Base-by-base conservation (phyloP, 2,329 filamentous ascomycete species). In the Exserohilum turcica region DNA sequence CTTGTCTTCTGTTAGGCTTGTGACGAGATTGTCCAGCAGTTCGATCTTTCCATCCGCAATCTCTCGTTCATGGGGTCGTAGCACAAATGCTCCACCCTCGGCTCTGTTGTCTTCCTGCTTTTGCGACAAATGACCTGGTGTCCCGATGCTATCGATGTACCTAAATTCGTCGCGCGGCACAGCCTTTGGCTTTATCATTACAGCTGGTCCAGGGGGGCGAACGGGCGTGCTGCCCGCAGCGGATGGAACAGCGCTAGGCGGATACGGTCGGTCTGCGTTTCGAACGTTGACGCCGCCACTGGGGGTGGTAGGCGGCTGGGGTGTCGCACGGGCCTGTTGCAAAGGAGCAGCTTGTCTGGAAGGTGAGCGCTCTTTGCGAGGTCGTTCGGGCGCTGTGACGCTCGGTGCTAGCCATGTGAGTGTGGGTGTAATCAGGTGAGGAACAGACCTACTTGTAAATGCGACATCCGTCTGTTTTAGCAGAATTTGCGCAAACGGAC, bases 11-110 rank as follows among this genome's bases (percentile, higher is more conserved):
- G 92, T 91, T 13, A 96, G 82, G 19, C 87, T 85, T 47, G 85
- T 80, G 3, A 95, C 78, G 42, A 92, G 82, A 32, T 83, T 82
- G 50, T 88, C 84, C 10, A 99, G 77, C 48, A 87, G 86, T 47
- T 87, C 78, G 39, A 92, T 80, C 37, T 90, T 88, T 9, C 85
- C 82, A 63, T 96, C 87, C 4, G 88, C 89, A 66, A 92, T 87
- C 64, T 95, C 87, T 44, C 88, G 87, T 72, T 96, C 90, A 66
- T 95, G 91, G 2, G 91, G 78, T 36, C 84, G 85, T 38, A 87
- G 76, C 13, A 84, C 80, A 16, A 88, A 77, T 2, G 84, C 73
- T 43, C 83, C 84, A 49, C 84, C 82, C 10, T 83, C 80, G 6
- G 79, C 80, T 43, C 82, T 78, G 16, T 76, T 72, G 18, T 78